Conservation (phyloP, 108 stramenopile genomes). For the Skeletonema grethae region DNA sequence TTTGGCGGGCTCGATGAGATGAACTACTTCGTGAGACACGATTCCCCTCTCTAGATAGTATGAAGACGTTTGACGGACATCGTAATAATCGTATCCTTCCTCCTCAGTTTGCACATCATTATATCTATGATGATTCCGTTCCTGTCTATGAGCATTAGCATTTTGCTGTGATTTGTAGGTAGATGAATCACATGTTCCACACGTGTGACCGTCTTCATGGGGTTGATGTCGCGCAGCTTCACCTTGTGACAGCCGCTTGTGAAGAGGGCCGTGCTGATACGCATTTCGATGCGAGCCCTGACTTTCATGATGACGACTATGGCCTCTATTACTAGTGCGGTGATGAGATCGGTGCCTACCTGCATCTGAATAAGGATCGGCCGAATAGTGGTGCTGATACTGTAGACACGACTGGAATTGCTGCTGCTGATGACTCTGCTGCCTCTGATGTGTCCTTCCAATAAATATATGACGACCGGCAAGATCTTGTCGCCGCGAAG, state of each 20-base stretch:
- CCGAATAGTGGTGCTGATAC: neutral
- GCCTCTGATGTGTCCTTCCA: neutral
- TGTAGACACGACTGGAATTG: neutral
- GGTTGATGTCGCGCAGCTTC: neutral
- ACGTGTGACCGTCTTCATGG: neutral
- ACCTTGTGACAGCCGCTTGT: neutral
- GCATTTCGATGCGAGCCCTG: conserved; percentile 1
- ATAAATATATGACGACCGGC: neutral
- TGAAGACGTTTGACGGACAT: too few species aligned
- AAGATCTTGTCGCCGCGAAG: neutral
- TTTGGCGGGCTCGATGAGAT: neutral
- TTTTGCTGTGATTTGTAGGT: neutral
- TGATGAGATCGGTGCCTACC: conserved; percentile 17
- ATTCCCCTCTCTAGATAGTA: too few species aligned
- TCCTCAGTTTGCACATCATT: neutral
- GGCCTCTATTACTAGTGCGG: neutral
- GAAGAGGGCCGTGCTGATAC: neutral
- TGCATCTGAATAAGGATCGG: conserved; percentile 21
- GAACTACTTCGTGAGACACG: conserved; percentile 3
- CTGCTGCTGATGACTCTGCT: neutral
- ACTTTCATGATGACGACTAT: conserved; percentile 7
- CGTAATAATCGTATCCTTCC: neutral
- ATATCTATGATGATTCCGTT: neutral
- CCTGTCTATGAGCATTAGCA: neutral
- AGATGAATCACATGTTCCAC: neutral